Evolutionary conservation across 2,329 filamentous ascomycete species (phyloP), one percentile per base, ranked within the genome.

Genomic region (Fusarium stilboides): DNA sequence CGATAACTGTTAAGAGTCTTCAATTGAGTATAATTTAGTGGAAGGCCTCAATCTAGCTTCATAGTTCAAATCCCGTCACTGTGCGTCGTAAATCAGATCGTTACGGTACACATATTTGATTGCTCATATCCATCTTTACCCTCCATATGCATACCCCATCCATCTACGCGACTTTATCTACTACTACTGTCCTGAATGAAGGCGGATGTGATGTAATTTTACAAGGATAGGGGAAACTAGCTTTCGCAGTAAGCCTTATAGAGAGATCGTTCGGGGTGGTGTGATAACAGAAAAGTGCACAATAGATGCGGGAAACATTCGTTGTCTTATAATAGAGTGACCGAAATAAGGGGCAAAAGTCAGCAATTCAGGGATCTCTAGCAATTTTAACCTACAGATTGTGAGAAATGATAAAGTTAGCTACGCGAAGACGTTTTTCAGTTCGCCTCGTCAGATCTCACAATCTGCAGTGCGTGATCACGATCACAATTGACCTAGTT

Each of bases 381-480:
- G 34, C 8, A 36, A 17, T 17, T 17, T 17, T 36, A 36, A 17
- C 34, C 34, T 36, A 36, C 14, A 36, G 6, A 15, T 17, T 36
- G 34, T 36, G 34, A 36, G 34, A 17, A 36, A 7, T 36, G 34
- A 36, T 14, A 36, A 9, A 17, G 14, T 36, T 17, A 36, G 34
- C 13, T 31, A 31, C 28, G 28, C 28, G 28, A 31, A 13, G 28
- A 12, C 5, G 28, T 10, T 12, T 13, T 17, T 8, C 34, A 7
- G 14, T 9, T 36, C 34, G 34, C 6, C 10, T 31, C 14, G 34
- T 36, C 17, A 36, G 17, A 36, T 17, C 17, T 17, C 34, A 17
- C 14, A 36, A 36, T 45, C 14, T 55, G 19, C 49, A 31, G 52
- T 39, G 24, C 52, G 52, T 24, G 33, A 55, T 55, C 52, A 37